Evolutionary conservation across 768 basidiomycete genomes (phyloP).

Genomic region (Podaxis carcinomalis): DNA sequence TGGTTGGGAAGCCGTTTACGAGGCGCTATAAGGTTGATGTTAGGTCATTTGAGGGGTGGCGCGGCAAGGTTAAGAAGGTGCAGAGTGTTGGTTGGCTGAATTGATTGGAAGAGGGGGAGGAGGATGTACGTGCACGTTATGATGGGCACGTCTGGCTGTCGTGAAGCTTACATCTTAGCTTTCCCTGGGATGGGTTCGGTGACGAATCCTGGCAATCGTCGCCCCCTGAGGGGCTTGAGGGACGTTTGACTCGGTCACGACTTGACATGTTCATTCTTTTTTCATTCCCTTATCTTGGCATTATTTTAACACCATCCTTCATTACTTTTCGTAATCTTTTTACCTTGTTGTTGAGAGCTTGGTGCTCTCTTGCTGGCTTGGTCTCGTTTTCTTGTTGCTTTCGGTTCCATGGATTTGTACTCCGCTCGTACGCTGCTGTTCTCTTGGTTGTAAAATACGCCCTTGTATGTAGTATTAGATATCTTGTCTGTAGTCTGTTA

Average conservation of each 20-base stretch:
- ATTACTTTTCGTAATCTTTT: not conserved
- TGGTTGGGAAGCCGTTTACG: conserved; percentile 36
- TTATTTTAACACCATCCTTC: not conserved
- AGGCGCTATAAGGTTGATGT: conserved; percentile 22
- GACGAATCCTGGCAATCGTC: not conserved
- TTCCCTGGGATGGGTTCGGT: not conserved
- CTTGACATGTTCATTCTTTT: not conserved
- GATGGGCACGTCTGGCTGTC: not conserved
- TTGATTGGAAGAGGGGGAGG: not conserved
- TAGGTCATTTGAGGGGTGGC: not conserved
- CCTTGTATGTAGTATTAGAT: not conserved
- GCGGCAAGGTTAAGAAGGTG: conserved; percentile 2
- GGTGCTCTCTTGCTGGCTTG: not conserved
- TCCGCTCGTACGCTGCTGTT: not conserved
- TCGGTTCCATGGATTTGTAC: not conserved
- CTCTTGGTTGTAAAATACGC: not conserved
- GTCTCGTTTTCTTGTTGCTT: not conserved
- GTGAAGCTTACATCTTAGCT: not conserved
- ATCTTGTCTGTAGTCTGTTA: not conserved
- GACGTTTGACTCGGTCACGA: too few species aligned
- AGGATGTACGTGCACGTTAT: not conserved
- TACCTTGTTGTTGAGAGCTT: not conserved
- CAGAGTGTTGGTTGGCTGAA: conserved; percentile 1
- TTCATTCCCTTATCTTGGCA: not conserved
- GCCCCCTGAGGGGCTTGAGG: not conserved